Evolutionary conservation across 768 basidiomycete species (phyloP).

Genomic region (Gymnopilus dilepis): DNA sequence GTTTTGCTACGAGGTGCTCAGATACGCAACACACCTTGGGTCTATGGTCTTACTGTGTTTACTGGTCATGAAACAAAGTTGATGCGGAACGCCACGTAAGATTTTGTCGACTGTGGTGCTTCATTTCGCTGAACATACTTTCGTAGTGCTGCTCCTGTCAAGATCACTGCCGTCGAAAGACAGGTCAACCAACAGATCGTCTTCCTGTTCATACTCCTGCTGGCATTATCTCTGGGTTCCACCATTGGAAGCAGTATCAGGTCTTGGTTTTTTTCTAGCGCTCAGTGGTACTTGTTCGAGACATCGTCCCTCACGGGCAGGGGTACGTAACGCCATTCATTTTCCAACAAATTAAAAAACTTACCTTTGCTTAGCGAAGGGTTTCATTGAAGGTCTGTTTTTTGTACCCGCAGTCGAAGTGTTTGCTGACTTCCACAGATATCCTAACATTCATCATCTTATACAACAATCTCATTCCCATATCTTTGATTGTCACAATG

Average conservation of each 20-base stretch:
- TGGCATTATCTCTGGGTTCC: constrained; percentile 88
- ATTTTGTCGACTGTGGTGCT: constrained; percentile 16
- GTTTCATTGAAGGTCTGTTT: constrained; percentile 77
- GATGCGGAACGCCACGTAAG: constrained; percentile 97
- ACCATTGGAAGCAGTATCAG: constrained; percentile 93
- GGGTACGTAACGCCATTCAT: constrained; percentile 47
- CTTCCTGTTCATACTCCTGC: constrained; percentile 87
- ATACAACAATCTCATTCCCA: constrained; percentile 99
- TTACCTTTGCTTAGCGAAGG: constrained; percentile 52
- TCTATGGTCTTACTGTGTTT: constrained; percentile 92
- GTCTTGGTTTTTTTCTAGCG: constrained; percentile 84
- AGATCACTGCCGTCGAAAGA: constrained; percentile 92
- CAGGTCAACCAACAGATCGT: constrained; percentile 97
- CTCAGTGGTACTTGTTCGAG: constrained; percentile 91
- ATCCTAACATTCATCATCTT: constrained; percentile 98
- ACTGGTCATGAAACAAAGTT: constrained; percentile 98
- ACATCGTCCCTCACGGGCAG: constrained; percentile 60
- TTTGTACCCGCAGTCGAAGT: neutral
- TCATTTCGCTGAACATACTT: neutral
- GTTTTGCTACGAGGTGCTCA: constrained; percentile 94
- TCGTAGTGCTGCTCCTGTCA: constrained; percentile 92
- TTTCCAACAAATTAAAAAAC: neutral
- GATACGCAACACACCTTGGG: constrained; percentile 94
- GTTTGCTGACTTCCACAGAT: constrained; percentile 52
- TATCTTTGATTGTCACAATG: constrained; percentile 99